Conservation (phyloP, 1,139 yeast genomes). For the Kazachstania sp. region DNA sequence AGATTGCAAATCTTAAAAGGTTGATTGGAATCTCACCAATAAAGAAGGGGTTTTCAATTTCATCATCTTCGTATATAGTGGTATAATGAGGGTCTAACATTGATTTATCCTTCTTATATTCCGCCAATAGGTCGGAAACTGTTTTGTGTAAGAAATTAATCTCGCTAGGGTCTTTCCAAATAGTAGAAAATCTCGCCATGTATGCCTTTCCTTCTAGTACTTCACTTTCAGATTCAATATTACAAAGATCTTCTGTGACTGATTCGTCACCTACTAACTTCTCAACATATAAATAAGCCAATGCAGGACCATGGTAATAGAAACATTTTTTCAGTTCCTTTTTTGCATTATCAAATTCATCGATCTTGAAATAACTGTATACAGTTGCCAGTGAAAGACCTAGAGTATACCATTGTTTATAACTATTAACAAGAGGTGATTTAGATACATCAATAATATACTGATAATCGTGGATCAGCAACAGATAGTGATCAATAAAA, state of each 20-base stretch:
- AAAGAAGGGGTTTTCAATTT: slow-evolving; percentile 15
- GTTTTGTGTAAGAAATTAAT: slow-evolving; percentile 44
- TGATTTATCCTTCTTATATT: slow-evolving; percentile 10
- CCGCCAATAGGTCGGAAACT: slow-evolving; percentile 33
- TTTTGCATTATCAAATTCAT: slow-evolving; percentile 38
- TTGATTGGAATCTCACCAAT: slow-evolving; percentile 44
- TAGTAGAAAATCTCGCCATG: slow-evolving; percentile 20
- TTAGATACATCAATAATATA: slow-evolving; percentile 50
- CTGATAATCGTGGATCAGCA: slow-evolving; percentile 55
- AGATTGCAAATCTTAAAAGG: slow-evolving; percentile 54
- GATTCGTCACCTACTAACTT: slow-evolving; percentile 19
- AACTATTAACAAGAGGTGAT: slow-evolving; percentile 49
- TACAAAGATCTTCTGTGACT: slow-evolving; percentile 6
- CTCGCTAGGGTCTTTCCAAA: slow-evolving; percentile 30
- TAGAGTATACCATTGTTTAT: slow-evolving; percentile 63
- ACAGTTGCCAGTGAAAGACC: slow-evolving; percentile 63
- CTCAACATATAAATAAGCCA: slow-evolving; percentile 18
- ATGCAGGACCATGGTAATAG: slow-evolving; percentile 47
- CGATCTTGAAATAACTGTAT: slow-evolving; percentile 45
- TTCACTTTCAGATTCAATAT: slow-evolving; percentile 21
- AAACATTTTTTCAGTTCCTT: slow-evolving; percentile 44
- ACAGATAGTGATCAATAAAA: slow-evolving; percentile 72
- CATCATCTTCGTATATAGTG: background rate
- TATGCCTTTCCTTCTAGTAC: slow-evolving; percentile 24
- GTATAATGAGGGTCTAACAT: slow-evolving; percentile 7